Percentiles rank a stretch among this genome's conserved stretches.
These are phyloP conservation scores for Epichloe hybrida DNA, from an alignment of 2,329 filamentous ascomycete genomes.

Conservation along the genomic window DNA sequence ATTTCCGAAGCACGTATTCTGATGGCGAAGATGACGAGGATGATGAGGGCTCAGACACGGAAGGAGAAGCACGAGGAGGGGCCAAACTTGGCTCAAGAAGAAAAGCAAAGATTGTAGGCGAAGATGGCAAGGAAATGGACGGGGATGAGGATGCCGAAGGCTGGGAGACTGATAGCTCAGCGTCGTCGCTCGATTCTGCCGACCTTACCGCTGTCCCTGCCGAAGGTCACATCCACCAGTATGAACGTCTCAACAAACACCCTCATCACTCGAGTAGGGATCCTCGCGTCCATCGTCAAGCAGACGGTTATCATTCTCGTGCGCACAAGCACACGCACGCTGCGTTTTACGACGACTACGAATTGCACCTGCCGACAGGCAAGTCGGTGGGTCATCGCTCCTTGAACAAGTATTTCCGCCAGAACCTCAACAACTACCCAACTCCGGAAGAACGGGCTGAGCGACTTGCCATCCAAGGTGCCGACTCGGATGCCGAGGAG, in stretches of 20 bases:
- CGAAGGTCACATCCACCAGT: slow-evolving; percentile 56
- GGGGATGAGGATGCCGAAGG: slow-evolving; percentile 54
- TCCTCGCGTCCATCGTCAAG: slow-evolving; percentile 57
- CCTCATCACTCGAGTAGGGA: slow-evolving; percentile 63
- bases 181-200: slow-evolving; percentile 76
- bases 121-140: slow-evolving; percentile 35
- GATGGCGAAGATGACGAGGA: slow-evolving; percentile 58
- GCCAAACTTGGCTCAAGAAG: slow-evolving; percentile 58
- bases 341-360: slow-evolving; percentile 83
- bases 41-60: slow-evolving; percentile 30
- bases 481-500: slow-evolving; percentile 20
- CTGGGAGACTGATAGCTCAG: slow-evolving; percentile 90
- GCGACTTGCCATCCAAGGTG: slow-evolving; percentile 46
- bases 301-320: slow-evolving; percentile 70
- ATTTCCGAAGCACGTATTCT: slow-evolving; percentile 91
- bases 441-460: slow-evolving; percentile 62
- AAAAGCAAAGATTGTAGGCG: slow-evolving; percentile 34
- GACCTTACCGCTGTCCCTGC: slow-evolving; percentile 70
- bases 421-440: slow-evolving; percentile 81
- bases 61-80: slow-evolving; percentile 37
- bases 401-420: slow-evolving; percentile 75
- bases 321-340: slow-evolving; percentile 61
- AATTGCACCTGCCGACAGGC: slow-evolving; percentile 84
- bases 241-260: slow-evolving; percentile 58
- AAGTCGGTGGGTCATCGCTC: slow-evolving; percentile 83